Evolutionary conservation across 2,329 filamentous ascomycete genomes (phyloP).

Genomic region (Zymoseptoria pseudotritici): DNA sequence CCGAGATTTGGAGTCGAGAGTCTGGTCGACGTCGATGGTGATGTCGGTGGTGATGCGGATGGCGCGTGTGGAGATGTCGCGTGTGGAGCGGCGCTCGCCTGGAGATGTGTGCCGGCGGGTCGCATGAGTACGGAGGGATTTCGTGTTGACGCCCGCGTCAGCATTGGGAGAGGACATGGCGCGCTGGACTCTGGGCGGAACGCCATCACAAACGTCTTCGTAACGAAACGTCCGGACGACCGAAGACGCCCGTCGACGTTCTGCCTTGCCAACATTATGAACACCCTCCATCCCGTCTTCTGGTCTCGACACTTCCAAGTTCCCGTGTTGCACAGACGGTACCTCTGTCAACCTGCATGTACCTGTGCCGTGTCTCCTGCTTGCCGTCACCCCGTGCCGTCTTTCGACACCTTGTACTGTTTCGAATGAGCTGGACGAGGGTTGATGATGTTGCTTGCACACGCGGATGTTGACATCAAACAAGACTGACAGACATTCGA

Average conservation of each 20-base stretch:
- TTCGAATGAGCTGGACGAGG: not conserved
- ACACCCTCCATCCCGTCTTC: too few relatives aligned
- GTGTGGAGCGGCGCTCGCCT: not conserved
- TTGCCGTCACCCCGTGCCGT: not conserved
- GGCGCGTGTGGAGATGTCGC: not conserved
- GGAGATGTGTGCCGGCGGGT: not conserved
- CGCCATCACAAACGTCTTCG: too few relatives aligned
- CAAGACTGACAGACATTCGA: not conserved
- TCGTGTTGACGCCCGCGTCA: not conserved
- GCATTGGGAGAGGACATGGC: not conserved
- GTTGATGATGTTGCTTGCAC: not conserved
- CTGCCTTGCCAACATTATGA: too few relatives aligned
- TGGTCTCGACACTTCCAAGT: too few relatives aligned
- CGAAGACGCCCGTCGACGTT: too few relatives aligned
- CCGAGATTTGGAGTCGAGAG: not conserved
- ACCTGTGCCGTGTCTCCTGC: too few relatives aligned
- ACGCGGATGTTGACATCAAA: not conserved
- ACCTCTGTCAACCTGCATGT: too few relatives aligned
- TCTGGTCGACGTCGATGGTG: not conserved
- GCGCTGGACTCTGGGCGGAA: too few relatives aligned
- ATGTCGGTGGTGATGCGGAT: not conserved
- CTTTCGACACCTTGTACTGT: not conserved
- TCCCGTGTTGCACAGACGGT: too few relatives aligned
- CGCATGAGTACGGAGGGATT: not conserved
- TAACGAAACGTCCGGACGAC: too few relatives aligned